Base-by-base conservation (phyloP, 2,329 filamentous ascomycete species). In the Pseudogymnoascus sp. region DNA sequence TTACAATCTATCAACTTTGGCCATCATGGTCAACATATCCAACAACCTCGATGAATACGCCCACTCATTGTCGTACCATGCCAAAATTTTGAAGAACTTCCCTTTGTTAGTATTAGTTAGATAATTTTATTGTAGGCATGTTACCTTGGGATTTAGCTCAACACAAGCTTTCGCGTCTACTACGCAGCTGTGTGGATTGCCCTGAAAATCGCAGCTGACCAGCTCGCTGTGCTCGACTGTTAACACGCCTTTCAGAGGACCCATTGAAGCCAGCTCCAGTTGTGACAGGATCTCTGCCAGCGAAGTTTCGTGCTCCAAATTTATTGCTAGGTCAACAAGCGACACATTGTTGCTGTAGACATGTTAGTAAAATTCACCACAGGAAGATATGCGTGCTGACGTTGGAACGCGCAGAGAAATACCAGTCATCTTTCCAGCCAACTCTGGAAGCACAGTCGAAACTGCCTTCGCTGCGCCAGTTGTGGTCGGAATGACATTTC, bases 51-150 rank as follows among this genome's bases (percentile, higher is more conserved):
- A 61, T 14, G 62, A 64, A 43, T 65, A 65, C 12, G 62, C 62
- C 64, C 64, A 65, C 31, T 65, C 62, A 60, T 65, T 64, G 43
- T 65, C 64, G 38, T 65, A 65, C 62, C 64, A 65, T 12, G 62
- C 62, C 6, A 64, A 38, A n/a, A 65, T 64, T 38, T 64, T 65
- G 35, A 64, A 64, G 41, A 65, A 65, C 63, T 65, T 62, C 16
- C 60, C 19, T 46, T 46, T 6, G 61, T 61, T n/a, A 40, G 60
- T 28, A n/a, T 10, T 4, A 41, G 26, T 14, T 38, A 31, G 19
- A 10, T 61, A 11, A 4, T 40, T 31, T 6, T 6, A 24, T 19
- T 19, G 24, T 7, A 37, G 26, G 7, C 6, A 24, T 19, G 7
- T 41, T 56, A 63, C 63, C 28, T 62, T 62, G 3, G 60, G 19